phyloP scores from a whole-genome alignment of 345 rosid genomes.

The Acer yangbiense region DNA sequence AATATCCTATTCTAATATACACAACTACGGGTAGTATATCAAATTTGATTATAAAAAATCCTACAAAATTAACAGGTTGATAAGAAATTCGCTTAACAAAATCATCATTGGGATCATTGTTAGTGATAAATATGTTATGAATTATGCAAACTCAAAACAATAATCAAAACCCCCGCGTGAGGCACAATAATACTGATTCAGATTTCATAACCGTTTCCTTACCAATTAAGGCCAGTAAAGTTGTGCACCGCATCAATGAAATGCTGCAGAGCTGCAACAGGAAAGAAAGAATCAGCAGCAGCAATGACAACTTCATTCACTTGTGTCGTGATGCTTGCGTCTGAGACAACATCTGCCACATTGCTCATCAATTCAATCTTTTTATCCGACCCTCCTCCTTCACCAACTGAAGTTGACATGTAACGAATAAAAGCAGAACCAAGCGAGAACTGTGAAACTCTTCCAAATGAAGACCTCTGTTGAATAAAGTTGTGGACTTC shows the following conservation, averaged over 20 bases:
- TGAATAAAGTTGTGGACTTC: conserved; percentile 22
- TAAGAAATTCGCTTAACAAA: not conserved
- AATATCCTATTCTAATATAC: no score
- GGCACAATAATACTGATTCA: no score
- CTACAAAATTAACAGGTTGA: no score
- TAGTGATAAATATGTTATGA: no score
- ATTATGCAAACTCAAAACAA: no score
- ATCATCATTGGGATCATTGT: no score
- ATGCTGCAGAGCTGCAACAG: conserved; percentile 51
- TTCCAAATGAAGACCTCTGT: conserved; percentile 27
- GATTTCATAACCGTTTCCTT: not conserved
- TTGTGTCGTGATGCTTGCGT: conserved; percentile 25
- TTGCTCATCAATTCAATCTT: conserved; percentile 41
- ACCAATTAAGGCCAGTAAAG: conserved; percentile 52
- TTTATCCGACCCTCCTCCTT: conserved; percentile 12
- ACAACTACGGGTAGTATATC: no score
- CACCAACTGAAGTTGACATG: conserved; percentile 41
- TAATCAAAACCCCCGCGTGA: no score
- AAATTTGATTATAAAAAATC: no score
- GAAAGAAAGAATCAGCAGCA: conserved; percentile 48
- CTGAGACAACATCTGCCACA: conserved; percentile 37
- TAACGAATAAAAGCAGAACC: conserved; percentile 40
- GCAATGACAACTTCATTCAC: conserved; percentile 56
- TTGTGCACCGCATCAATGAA: conserved; percentile 43
- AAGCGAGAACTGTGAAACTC: conserved; percentile 18